Evolutionary conservation across 331 rosid genomes (phyloP).

Genomic region (Telfairia occidentalis): DNA sequence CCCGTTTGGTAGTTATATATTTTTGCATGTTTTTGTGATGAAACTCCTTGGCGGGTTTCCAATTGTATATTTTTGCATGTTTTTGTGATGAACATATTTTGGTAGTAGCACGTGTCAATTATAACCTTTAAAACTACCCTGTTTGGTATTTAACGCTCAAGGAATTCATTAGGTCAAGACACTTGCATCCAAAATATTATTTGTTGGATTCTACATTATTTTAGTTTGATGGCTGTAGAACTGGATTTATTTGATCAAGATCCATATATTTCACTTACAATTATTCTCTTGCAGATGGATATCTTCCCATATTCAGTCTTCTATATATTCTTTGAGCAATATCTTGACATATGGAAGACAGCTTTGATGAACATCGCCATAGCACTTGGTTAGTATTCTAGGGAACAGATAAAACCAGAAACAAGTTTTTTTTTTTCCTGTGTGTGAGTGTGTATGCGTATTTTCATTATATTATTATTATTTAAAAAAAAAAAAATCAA

Average conservation of each 20-base stretch:
- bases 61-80: background rate
- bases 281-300: conserved; percentile 65
- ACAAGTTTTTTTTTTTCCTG: background rate
- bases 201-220: background rate
- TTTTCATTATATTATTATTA: too few relatives aligned
- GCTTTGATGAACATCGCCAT: conserved; percentile 61
- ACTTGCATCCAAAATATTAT: background rate
- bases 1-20: too few relatives aligned
- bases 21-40: too few relatives aligned
- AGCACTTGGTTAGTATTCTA: conserved; percentile 69
- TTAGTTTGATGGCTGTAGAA: background rate
- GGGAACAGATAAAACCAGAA: background rate
- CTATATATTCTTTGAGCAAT: conserved; percentile 94
- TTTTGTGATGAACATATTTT: background rate
- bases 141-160: background rate
- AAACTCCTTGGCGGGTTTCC: background rate
- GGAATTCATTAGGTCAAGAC: background rate
- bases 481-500: too few relatives aligned
- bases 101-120: background rate
- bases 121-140: background rate
- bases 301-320: conserved; percentile 94
- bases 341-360: conserved; percentile 73
- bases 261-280: conserved; percentile 18
- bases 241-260: conserved; percentile 18
- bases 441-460: too few relatives aligned